Evolutionary conservation across 768 basidiomycete genomes (phyloP), one percentile per base, ranked within the genome.

Genomic region (Polyporus arcularius): DNA sequence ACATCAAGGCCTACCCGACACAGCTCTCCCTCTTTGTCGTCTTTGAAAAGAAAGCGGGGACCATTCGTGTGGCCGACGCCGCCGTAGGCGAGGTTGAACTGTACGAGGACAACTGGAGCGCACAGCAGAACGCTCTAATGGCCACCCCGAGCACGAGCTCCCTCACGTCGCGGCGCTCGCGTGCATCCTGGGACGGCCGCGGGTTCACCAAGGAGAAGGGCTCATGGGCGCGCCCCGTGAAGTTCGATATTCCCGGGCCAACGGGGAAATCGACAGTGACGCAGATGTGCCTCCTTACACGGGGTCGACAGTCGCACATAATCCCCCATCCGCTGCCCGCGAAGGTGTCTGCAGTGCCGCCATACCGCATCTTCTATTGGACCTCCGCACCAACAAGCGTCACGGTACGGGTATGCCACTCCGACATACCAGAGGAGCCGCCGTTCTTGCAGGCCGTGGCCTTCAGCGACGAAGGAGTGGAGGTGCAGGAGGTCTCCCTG

Each of bases 41-140:
- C 26, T 94, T 94, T 70, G 92, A 94, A 72, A 94, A 94, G 76
- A 94, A 90, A 68, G 91, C 91, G 2, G 84, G 86, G n/a, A 76
- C 90, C 73, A 92, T 94, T 65, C 88, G 92, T 21, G 71, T 94
- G 26, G 83, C 85, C 5, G 92, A 94, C 71, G 85, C 92, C 32
- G 86, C 89, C 26, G 92, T 92, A 7, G 84, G 87, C 38, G 92
- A 94, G 71, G 79, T 94, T 28, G 86, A 89, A 43, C 73, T 92
- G 56, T 82, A 79, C 61, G 81, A 82, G 45, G 74, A 75, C 32
- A 53, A 60, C 45, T 54, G 45, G 54, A 58, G 58, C 61, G 67
- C 45, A 71, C 73, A 28, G 67, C 73, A 61, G 64, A 28, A 53
- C 38, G 14, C 41, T 42, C 69, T 70, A 65, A 55, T 53, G 61